phyloP scores from a whole-genome alignment of 345 rosid genomes.

The Salix viminalis region DNA sequence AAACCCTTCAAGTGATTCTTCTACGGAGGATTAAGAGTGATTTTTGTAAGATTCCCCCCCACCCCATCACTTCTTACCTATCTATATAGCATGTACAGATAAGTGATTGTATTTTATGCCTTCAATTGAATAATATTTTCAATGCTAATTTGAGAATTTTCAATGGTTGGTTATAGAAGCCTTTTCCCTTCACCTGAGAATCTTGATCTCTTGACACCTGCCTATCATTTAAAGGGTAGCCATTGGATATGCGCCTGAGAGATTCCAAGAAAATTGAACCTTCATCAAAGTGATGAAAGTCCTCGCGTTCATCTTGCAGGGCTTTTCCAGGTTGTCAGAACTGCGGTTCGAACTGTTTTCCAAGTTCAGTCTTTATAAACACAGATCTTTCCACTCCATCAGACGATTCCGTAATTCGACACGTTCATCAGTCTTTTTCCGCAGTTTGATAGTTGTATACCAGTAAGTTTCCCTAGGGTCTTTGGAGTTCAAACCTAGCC shows the following conservation, averaged over 20 bases:
- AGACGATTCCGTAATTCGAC: background rate
- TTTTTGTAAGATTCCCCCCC: background rate
- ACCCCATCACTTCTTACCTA: background rate
- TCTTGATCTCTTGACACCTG: background rate
- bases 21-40: constrained; percentile 9
- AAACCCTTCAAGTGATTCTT: constrained; percentile 16
- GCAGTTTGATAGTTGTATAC: constrained; percentile 52
- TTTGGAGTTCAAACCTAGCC: constrained; percentile 37
- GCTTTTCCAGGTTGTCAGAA: background rate
- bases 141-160: background rate
- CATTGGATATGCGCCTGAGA: constrained; percentile 6
- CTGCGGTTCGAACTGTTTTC: background rate
- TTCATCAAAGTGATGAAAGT: background rate
- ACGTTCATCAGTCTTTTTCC: constrained; percentile 44
- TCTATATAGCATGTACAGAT: background rate
- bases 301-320: background rate
- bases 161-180: background rate
- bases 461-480: constrained; percentile 51
- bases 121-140: background rate
- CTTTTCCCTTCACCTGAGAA: background rate
- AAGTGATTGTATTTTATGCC: background rate
- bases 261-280: background rate
- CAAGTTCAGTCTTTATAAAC: constrained; percentile 5
- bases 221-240: constrained; percentile 1
- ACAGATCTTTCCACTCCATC: no score